phyloP scores from a whole-genome alignment of 1,284 basidiomycete genomes.

The Ustilago loliicola region DNA sequence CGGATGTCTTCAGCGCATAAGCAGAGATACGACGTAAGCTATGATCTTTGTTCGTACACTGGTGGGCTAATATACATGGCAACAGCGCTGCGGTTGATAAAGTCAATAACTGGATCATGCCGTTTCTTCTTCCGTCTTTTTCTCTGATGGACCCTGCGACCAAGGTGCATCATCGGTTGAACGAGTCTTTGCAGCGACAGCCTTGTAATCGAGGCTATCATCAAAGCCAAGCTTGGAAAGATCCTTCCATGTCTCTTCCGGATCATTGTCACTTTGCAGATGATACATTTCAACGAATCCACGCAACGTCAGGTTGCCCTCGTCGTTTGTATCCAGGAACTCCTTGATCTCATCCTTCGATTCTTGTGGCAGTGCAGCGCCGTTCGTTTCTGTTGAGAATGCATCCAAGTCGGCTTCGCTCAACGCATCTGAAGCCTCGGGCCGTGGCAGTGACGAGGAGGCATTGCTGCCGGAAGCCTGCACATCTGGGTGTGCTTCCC shows the following conservation, averaged over 20 bases:
- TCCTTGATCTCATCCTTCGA: conserved; percentile 59
- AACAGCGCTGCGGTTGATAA: neutral
- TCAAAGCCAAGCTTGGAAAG: conserved; percentile 44
- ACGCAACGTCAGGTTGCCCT: conserved; percentile 47
- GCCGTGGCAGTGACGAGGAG: conserved; percentile 17
- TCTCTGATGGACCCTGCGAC: neutral
- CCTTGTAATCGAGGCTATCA: conserved; percentile 19
- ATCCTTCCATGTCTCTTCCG: conserved; percentile 61
- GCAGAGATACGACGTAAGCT: too few species aligned
- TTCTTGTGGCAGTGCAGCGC: conserved; percentile 37
- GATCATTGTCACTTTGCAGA: conserved; percentile 57
- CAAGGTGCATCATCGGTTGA: neutral
- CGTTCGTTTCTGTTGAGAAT: conserved; percentile 55
- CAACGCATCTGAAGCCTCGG: conserved; percentile 20
- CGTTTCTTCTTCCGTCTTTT: neutral
- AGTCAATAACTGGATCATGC: neutral
- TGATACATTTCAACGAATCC: conserved; percentile 60
- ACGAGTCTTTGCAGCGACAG: neutral
- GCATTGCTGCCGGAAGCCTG: conserved; percentile 15
- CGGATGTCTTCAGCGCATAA: too few species aligned
- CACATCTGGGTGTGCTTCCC: conserved; percentile 9
- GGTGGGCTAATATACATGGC: neutral
- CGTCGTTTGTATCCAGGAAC: conserved; percentile 55
- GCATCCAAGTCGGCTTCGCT: conserved; percentile 52
- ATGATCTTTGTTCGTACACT: too few species aligned